Base-by-base conservation (phyloP, 345 rosid genomes). In the Populus pruinosa region DNA sequence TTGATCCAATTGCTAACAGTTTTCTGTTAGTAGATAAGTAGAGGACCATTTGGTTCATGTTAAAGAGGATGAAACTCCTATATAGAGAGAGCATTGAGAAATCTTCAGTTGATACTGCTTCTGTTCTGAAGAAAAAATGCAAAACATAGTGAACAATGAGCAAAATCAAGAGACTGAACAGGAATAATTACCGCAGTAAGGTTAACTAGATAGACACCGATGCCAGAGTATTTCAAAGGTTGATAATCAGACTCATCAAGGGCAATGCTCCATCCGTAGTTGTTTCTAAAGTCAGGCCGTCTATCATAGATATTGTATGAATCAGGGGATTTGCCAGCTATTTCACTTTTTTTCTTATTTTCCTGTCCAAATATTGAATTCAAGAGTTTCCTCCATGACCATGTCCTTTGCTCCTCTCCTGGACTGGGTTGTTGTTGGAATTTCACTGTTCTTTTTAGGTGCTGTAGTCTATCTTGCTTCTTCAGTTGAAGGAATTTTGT, bases 241-340 rank as follows among this genome's bases (percentile, higher is more conserved):
- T 69, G 50, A 35, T 90, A 90, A 50, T 87, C 89, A 0, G 87
- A 76, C 21, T 67, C 86, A 18, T 92, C 93, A 12, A 96, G 81
- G 35, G 96, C 97, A 38, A 81, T 81, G 78, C 94, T 96, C 90
- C 91, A 93, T 36, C 99, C 98, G 49, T 89, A 92, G 56, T 88
- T 68, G 73, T 96, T 96, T 33, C 50, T 39, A 86, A 91, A 92
- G 79, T 91, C 92, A 0, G 82, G 83, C 29, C 67, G 70, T 36
- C 84, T 78, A 33, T 86, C 79, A 49, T 89, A 91, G 47, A 96
- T 78, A 82, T 96, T 93, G 80, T 88, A 91, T 0, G 95, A 83
- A 73, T 92, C 92, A 0, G 92, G 89, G 17, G 89, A 78, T 78
- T 78, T 78, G 16, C 86, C 84, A 2, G 47, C 49, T 21, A 6